Conservation (phyloP, 2,329 filamentous ascomycete genomes). For the Purpureocillium lavendulum region DNA sequence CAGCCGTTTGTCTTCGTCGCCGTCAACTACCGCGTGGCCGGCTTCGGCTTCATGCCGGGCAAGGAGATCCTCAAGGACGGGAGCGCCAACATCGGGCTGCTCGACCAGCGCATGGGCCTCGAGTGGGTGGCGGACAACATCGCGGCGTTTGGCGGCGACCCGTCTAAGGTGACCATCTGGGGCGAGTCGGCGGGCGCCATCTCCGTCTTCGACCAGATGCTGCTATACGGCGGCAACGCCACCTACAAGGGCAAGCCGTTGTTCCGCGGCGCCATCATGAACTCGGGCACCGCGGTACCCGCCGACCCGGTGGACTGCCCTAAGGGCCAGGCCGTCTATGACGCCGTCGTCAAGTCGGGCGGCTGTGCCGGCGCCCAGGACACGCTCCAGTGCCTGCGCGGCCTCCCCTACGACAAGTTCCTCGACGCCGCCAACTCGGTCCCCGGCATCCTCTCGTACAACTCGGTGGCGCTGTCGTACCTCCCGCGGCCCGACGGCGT, state of each 20-base stretch:
- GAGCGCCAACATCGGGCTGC: constrained; percentile 59
- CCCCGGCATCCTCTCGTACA: constrained; percentile 59
- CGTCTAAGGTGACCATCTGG: constrained; percentile 71
- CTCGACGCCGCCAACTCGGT: constrained; percentile 62
- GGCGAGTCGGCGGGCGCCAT: constrained; percentile 66
- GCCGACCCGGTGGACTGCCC: constrained; percentile 54
- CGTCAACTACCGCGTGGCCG: constrained; percentile 69
- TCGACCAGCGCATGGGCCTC: constrained; percentile 64
- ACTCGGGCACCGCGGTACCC: constrained; percentile 57
- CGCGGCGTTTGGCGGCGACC: constrained; percentile 68
- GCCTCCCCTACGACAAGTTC: constrained; percentile 48
- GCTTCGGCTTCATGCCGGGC: constrained; percentile 66
- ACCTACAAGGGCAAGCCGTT: constrained; percentile 67
- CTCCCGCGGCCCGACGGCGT: constrained; percentile 64
- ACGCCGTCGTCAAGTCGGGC: constrained; percentile 49
- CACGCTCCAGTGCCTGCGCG: constrained; percentile 58
- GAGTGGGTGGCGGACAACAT: constrained; percentile 77
- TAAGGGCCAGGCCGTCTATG: constrained; percentile 58
- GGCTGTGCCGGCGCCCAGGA: constrained; percentile 52
- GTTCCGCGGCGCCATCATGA: constrained; percentile 73
- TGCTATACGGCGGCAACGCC: constrained; percentile 63
- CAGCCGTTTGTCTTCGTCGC: constrained; percentile 64
- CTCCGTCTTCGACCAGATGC: constrained; percentile 69
- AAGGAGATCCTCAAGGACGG: constrained; percentile 60
- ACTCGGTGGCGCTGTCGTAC: constrained; percentile 62